Base-by-base conservation (phyloP, 169 alveolate species). In the Babesia caballi region DNA sequence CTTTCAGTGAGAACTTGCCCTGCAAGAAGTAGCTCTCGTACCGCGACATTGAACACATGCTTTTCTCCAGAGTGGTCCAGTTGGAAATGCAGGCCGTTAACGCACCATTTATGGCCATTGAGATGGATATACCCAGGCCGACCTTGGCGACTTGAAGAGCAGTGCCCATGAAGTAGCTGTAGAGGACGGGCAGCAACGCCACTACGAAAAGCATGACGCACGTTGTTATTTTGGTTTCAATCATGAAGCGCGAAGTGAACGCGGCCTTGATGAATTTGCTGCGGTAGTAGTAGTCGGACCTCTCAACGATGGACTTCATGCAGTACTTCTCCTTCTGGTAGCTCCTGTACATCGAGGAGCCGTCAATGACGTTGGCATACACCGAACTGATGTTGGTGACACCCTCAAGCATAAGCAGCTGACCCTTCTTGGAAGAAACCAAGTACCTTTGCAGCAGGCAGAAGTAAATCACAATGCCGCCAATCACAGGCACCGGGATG, bases 351-450 rank as follows among this genome's bases (percentile, higher is more conserved):
- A 67, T 21, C 11, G 78, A 17, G 9, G 67, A 7, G 0, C 78
- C 78, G 25, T n/a, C 28, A 15, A 58, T 58, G 32, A 52, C 54
- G n/a, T 36, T 35, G 17, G 35, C 40, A 33, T 47, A 40, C 19
- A 27, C 44, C 19, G 58, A 27, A 30, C 52, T 50, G 25, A 67
- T 50, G 38, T 52, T 33, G 41, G 49, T 14, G n/a, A 46, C 23
- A 11, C 53, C 54, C 6, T 67, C 78, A 51, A 67, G 33, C 70
- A 60, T 60, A 38, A 41, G 33, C 44, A 42, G 32, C 54, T 77
- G 85, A 3, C 71, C 28, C 21, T 40, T 77, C 59, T 52, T 77
- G 25, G 82, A 30, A 15, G 73, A 35, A 32, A 28, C 30, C 23
- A 77, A 23, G 25, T 66, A 69, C 30, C 27, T 50, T 1, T 32